These are phyloP conservation scores for Cladosporium phlei DNA, from an alignment of 2,329 filamentous ascomycete species.

Conservation along the genomic window DNA sequence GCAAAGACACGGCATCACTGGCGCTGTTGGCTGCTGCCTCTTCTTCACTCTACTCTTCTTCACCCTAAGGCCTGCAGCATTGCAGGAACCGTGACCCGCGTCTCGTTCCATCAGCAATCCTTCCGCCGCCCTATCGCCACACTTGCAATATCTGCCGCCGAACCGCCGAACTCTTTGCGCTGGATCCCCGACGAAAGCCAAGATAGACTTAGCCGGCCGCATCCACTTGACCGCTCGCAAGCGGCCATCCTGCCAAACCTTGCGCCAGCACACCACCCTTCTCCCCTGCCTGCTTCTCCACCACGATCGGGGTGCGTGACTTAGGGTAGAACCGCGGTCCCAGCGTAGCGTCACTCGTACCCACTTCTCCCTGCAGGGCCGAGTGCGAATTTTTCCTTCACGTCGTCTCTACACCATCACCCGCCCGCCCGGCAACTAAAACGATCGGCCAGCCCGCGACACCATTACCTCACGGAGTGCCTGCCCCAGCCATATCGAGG, in stretches of 20 bases:
- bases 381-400: constrained; percentile 20
- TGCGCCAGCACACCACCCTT: constrained; percentile 8
- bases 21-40: too few relatives aligned
- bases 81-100: constrained; percentile 13
- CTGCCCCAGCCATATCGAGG: constrained; percentile 27
- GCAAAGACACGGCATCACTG: constrained; percentile 7
- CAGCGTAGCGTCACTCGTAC: constrained; percentile 16
- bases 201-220: constrained; percentile 8
- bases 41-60: too few relatives aligned
- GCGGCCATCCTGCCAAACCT: constrained; percentile 13
- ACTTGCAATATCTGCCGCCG: neutral
- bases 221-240: constrained; percentile 13
- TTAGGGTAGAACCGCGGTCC: constrained; percentile 5
- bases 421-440: constrained; percentile 26
- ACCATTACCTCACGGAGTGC: constrained; percentile 31
- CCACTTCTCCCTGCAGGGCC: constrained; percentile 21
- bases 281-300: constrained; percentile 7
- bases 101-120: constrained; percentile 8
- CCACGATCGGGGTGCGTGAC: constrained; percentile 8
- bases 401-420: constrained; percentile 21
- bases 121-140: neutral
- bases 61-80: constrained; percentile 13
- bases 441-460: constrained; percentile 25
- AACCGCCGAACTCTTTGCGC: neutral
- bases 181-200: constrained; percentile 3